Conservation (phyloP, 2,329 filamentous ascomycete species). For the Atkinsonella texensis region DNA sequence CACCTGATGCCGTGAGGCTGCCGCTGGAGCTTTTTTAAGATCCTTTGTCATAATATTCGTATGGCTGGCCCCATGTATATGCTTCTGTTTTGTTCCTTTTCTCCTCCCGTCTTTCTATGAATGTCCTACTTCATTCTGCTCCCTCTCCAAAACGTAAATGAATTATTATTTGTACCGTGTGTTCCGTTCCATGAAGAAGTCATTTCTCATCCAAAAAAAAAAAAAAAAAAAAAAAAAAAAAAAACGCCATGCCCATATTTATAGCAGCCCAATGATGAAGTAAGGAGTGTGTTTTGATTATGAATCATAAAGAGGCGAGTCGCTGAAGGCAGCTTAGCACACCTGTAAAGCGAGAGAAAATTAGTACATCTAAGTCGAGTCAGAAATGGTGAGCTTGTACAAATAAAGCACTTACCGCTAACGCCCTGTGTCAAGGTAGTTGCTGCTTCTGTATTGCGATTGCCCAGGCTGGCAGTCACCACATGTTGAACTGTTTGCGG, state of each 20-base stretch:
- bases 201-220: neutral
- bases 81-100: neutral
- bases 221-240: neutral
- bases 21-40: neutral
- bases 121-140: neutral
- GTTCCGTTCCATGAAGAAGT: neutral
- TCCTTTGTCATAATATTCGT: neutral
- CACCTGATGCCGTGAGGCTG: conserved; percentile 4
- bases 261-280: too few relatives aligned
- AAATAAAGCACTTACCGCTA: conserved; percentile 51
- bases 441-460: conserved; percentile 75
- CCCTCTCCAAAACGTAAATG: neutral
- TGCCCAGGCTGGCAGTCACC: conserved; percentile 76
- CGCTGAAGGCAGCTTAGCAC: conserved; percentile 31
- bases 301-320: conserved; percentile 20
- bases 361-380: neutral
- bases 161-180: neutral
- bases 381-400: neutral
- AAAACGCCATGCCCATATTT: neutral
- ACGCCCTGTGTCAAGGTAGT: conserved; percentile 83
- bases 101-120: too few relatives aligned
- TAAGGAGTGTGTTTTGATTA: too few relatives aligned
- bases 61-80: neutral
- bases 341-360: conserved; percentile 15
- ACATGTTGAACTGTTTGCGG: conserved; percentile 52